Percentiles rank a stretch among this genome's conserved stretches.
These are phyloP conservation scores for Trypanosoma congolense DNA, from an alignment of 208 protist species.

Conservation along the genomic window DNA sequence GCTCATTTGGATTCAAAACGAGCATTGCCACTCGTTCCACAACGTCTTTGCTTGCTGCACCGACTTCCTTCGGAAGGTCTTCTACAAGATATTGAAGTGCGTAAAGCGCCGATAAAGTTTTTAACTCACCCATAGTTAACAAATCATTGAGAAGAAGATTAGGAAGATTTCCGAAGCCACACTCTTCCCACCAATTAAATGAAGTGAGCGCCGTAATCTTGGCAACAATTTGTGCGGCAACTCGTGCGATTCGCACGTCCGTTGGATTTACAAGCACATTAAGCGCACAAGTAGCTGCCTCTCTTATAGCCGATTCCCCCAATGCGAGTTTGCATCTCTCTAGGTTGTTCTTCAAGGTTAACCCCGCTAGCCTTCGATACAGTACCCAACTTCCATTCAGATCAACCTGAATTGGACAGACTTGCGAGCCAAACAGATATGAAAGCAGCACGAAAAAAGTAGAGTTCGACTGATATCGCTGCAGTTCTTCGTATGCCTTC, in stretches of 20 bases:
- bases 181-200: constrained; percentile 71
- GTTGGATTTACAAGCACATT: constrained; percentile 39
- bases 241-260: constrained; percentile 58
- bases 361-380: constrained; percentile 72
- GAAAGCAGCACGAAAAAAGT: constrained; percentile 75
- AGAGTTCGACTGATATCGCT: constrained; percentile 76
- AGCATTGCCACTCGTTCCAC: constrained; percentile 55
- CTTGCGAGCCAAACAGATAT: constrained; percentile 45
- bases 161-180: constrained; percentile 55
- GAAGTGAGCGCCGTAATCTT: constrained; percentile 77
- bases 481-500: constrained; percentile 71
- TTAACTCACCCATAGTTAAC: constrained; percentile 46
- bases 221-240: constrained; percentile 78
- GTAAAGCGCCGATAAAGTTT: constrained; percentile 72
- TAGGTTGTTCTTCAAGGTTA: constrained; percentile 86
- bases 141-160: constrained; percentile 63
- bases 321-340: constrained; percentile 49
- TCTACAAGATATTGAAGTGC: constrained; percentile 86
- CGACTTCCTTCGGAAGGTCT: constrained; percentile 76
- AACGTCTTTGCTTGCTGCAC: constrained; percentile 61
- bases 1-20: constrained; percentile 16
- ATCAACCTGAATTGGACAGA: constrained; percentile 42
- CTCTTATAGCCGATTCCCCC: constrained; percentile 66
- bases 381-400: constrained; percentile 55
- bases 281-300: constrained; percentile 59